Percentiles rank a stretch among this genome's conserved stretches.
These are phyloP conservation scores for Populus nigra DNA, from an alignment of 345 rosid species.

Conservation along the genomic window DNA sequence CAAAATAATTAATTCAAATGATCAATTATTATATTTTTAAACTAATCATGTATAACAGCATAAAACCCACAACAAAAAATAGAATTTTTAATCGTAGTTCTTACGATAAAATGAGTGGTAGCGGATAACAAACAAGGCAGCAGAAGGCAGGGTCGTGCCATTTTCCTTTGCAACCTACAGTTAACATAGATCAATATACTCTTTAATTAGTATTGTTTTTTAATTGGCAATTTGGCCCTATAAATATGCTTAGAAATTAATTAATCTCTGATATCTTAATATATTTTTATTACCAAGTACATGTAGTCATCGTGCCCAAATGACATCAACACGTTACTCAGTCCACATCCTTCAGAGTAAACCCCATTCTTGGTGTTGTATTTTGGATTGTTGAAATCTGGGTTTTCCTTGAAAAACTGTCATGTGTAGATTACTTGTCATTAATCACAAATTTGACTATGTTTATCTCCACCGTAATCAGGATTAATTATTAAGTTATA, in stretches of 20 bases:
- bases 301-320: constrained; percentile 91
- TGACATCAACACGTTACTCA: constrained; percentile 62
- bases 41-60: neutral
- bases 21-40: no score
- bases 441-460: no score
- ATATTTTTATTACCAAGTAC: constrained; percentile 48
- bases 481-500: no score
- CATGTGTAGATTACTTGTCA: neutral
- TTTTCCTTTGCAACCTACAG: constrained; percentile 73
- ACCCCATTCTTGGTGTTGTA: constrained; percentile 64
- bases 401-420: constrained; percentile 64
- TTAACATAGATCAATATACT: neutral
- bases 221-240: no score
- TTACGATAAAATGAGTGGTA: constrained; percentile 79
- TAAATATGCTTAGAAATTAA: neutral
- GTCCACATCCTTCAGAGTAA: constrained; percentile 65
- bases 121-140: constrained; percentile 66
- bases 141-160: constrained; percentile 58
- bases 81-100: neutral
- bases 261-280: no score
- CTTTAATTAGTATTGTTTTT: neutral
- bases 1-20: neutral
- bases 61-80: neutral
- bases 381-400: constrained; percentile 42
- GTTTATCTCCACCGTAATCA: no score